Conservation (phyloP, 2,329 filamentous ascomycete species). For the Penicillium expansum region DNA sequence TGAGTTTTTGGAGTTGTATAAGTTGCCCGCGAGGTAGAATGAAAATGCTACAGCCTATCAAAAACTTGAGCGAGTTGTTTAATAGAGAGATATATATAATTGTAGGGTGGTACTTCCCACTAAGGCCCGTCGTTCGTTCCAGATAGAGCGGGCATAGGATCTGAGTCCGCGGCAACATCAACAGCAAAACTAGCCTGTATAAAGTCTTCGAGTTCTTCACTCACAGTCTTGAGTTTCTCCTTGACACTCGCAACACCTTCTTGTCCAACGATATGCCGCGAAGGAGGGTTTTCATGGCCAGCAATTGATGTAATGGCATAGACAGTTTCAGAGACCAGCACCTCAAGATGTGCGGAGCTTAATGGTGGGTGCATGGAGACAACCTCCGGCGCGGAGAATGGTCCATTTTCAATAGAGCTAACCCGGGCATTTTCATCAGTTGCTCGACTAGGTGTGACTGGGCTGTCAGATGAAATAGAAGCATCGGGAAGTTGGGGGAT, state of each 20-base stretch:
- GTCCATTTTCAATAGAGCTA: constrained; percentile 32
- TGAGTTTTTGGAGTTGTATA: background rate
- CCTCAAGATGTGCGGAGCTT: constrained; percentile 64
- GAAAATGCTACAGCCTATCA: background rate
- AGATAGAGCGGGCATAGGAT: constrained; percentile 18
- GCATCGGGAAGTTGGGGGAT: constrained; percentile 69
- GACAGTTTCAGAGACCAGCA: constrained; percentile 81
- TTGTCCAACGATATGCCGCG: constrained; percentile 86
- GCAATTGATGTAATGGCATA: constrained; percentile 89
- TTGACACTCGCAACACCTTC: constrained; percentile 86
- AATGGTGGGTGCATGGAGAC: constrained; percentile 73
- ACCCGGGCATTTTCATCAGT: constrained; percentile 20
- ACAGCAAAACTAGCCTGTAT: constrained; percentile 84
- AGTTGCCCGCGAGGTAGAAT: background rate
- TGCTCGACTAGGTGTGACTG: constrained; percentile 6
- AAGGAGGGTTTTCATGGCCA: constrained; percentile 92
- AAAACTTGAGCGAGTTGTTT: background rate
- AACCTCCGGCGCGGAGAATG: constrained; percentile 45
- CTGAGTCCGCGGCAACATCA: constrained; percentile 51
- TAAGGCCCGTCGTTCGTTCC: constrained; percentile 6
- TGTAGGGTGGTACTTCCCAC: constrained; percentile 9
- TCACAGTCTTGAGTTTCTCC: constrained; percentile 94
- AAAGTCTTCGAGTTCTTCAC: constrained; percentile 94
- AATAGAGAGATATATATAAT: background rate
- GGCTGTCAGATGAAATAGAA: constrained; percentile 2